These are phyloP conservation scores for Alloteropsis angusta DNA, from an alignment of 202 grass and related monocot genomes.

Conservation along the genomic window DNA sequence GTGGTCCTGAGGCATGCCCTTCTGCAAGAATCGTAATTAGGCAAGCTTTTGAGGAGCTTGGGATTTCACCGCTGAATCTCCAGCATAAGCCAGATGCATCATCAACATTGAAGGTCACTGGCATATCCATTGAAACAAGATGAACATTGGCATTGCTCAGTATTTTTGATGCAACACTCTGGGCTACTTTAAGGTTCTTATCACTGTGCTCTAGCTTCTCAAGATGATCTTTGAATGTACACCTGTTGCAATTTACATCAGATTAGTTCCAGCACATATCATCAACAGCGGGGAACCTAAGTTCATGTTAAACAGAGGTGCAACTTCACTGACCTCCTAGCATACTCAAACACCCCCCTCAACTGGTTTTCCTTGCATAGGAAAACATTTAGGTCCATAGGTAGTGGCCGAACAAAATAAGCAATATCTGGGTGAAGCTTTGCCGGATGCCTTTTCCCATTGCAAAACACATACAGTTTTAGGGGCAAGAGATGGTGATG, in stretches of 20 bases:
- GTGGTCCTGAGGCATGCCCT: constrained; percentile 37
- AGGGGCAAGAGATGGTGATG: constrained; percentile 84
- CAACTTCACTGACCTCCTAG: constrained; percentile 58
- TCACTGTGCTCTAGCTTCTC: constrained; percentile 46
- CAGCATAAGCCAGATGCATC: constrained; percentile 72
- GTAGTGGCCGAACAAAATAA: constrained; percentile 67
- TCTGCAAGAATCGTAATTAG: constrained; percentile 50
- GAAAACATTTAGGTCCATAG: constrained; percentile 69
- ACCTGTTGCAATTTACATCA: constrained; percentile 45
- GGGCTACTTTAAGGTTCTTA: constrained; percentile 57
- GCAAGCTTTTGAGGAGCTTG: constrained; percentile 50
- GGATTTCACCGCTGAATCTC: constrained; percentile 62
- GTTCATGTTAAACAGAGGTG: not conserved
- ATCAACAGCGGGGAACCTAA: not conserved
- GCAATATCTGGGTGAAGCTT: constrained; percentile 86
- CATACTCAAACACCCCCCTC: constrained; percentile 81
- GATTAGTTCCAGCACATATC: not conserved
- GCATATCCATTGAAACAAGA: constrained; percentile 89
- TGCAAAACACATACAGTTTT: constrained; percentile 69
- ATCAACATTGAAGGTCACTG: constrained; percentile 57
- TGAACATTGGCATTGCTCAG: constrained; percentile 64
- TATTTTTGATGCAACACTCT: constrained; percentile 57
- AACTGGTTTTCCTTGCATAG: constrained; percentile 60
- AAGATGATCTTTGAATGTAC: constrained; percentile 71
- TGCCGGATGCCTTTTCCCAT: constrained; percentile 56